These are phyloP conservation scores for Musa balbisiana DNA, from an alignment of 202 grass and related monocot species.

Conservation along the genomic window DNA sequence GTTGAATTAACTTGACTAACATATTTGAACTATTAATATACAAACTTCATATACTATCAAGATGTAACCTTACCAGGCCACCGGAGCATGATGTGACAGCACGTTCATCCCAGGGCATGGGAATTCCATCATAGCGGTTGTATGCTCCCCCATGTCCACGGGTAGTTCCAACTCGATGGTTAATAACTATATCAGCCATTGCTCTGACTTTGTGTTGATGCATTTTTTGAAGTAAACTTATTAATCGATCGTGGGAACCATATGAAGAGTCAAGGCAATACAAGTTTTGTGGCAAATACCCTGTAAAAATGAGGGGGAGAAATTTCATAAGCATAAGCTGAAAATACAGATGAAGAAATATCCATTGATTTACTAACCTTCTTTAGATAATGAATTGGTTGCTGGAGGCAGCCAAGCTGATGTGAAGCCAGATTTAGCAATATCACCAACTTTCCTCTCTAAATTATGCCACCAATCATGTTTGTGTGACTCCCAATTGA, in stretches of 20 bases:
- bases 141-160: conserved; percentile 62
- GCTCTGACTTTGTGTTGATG: conserved; percentile 64
- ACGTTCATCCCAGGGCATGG: conserved; percentile 78
- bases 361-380: conserved; percentile 34
- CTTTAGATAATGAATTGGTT: conserved; percentile 60
- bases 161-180: conserved; percentile 89
- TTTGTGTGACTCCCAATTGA: conserved; percentile 97
- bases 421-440: conserved; percentile 81
- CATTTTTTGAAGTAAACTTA: conserved; percentile 59
- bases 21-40: not conserved
- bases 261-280: conserved; percentile 91
- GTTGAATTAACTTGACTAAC: not conserved
- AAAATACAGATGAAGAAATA: conserved; percentile 8
- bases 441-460: conserved; percentile 51
- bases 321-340: conserved; percentile 3
- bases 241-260: conserved; percentile 54
- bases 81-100: conserved; percentile 96
- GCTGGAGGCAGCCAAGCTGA: conserved; percentile 83
- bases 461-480: conserved; percentile 72
- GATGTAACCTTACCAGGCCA: conserved; percentile 48
- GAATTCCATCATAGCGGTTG: conserved; percentile 89
- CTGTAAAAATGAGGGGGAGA: conserved; percentile 32
- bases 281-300: conserved; percentile 84
- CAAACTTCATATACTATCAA: conserved; percentile 2
- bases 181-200: conserved; percentile 94